Evolutionary conservation across 176 grass and related monocot species (phyloP), one percentile per base, ranked within the genome.

Genomic region (Metroxylon sagu): DNA sequence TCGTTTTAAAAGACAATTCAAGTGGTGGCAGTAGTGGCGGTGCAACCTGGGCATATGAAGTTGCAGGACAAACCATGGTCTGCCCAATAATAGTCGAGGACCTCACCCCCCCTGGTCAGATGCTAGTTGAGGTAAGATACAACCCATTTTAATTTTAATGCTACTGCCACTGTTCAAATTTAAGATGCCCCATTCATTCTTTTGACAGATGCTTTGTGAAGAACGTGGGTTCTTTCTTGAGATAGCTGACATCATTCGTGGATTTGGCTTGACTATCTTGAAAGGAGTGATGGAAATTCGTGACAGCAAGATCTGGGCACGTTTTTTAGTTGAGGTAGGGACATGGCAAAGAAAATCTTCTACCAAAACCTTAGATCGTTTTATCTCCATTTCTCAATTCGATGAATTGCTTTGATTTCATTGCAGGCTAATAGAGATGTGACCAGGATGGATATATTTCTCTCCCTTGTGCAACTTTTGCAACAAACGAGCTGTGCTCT

Each of bases 11-110:
- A 85, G 94, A 98, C 56, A 82, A 85, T 59, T 82, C 88, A 57
- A 80, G 79, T 29, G 66, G 59, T 75, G 70, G 57, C 69, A 85
- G 69, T 59, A 61, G 54, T 31, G 72, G 84, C 54, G 94, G 94
- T 30, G 73, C 85, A 25, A 98, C 94, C 16, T 98, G 94, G 94
- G 88, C 88, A 48, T 98, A 92, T 66, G 94, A 98, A 71, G 94
- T 98, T 79, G 82, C 84, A 60, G 88, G 84, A 26, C 94, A 85
- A 60, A 92, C 94, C 18, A 98, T 98, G 82, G 84, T 92, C 29
- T 98, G 84, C 59, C 94, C 94, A 70, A 98, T 98, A 79, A 89
- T 98, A 48, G 79, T 98, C 4, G 88, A 98, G 82, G 94, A 98
- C 73, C 81, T 93, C 64, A 65, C 79, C 52, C 88, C 82, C 14